Conservation (phyloP, 148 eudicot genomes). For the Polygonum aviculare region DNA sequence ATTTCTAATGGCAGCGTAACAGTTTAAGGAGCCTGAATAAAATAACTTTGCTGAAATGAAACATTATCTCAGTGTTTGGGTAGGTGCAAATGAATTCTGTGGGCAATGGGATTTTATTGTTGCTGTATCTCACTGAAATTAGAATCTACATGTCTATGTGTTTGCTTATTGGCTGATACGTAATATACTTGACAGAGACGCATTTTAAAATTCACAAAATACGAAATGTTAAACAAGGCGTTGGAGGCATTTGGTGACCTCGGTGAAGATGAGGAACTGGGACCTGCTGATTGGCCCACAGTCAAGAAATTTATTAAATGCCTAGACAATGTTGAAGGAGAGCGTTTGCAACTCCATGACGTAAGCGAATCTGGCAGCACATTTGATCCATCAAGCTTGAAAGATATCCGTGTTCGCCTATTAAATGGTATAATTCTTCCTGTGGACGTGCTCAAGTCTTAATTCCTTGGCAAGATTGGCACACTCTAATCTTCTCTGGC, state of each 20-base stretch:
- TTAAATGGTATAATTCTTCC: constrained; percentile 51
- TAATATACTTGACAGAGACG: constrained; percentile 47
- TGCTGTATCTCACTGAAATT: not conserved
- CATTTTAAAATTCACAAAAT: constrained; percentile 73
- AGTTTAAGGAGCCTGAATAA: not conserved
- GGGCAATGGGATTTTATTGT: not conserved
- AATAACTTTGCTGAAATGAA: not conserved
- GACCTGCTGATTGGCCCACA: constrained; percentile 93
- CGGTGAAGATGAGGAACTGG: constrained; percentile 93
- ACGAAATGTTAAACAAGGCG: constrained; percentile 84
- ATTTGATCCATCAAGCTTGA: constrained; percentile 46
- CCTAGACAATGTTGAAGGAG: constrained; percentile 60
- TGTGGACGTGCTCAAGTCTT: not conserved
- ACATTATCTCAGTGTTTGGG: not conserved
- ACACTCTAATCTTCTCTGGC: not conserved
- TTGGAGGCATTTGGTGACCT: constrained; percentile 82
- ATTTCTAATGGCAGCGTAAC: not conserved
- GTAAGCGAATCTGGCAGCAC: constrained; percentile 33
- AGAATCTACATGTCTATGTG: not conserved
- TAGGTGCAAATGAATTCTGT: not conserved
- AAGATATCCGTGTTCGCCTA: constrained; percentile 76
- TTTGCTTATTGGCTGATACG: not conserved
- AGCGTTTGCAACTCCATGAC: constrained; percentile 58
- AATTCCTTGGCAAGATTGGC: not conserved
- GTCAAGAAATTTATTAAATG: constrained; percentile 67